phyloP scores from a whole-genome alignment of 1,139 yeast species.

The Saccharomyces hybrid region DNA sequence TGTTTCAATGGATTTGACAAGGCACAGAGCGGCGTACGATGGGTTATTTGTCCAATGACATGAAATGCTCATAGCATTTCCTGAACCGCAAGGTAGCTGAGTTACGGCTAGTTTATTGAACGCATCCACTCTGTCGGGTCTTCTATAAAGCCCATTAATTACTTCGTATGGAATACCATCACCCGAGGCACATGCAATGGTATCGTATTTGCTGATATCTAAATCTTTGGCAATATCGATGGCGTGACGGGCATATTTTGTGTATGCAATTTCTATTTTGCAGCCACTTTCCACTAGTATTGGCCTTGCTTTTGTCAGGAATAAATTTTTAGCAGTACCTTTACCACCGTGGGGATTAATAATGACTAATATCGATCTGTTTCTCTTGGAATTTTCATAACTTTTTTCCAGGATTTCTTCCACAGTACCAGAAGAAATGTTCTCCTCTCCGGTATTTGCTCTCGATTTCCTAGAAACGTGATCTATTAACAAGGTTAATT shows the following conservation, averaged over 20 bases:
- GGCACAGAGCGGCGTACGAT: slow-evolving; percentile 56
- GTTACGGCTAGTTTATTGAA: slow-evolving; percentile 63
- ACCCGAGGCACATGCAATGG: slow-evolving; percentile 87
- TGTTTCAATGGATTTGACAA: slow-evolving; percentile 61
- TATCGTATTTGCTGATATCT: slow-evolving; percentile 56
- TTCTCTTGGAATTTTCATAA: slow-evolving; percentile 35
- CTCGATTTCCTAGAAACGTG: slow-evolving; percentile 1
- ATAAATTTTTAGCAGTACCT: slow-evolving; percentile 63
- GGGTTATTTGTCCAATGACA: slow-evolving; percentile 71
- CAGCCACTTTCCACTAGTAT: slow-evolving; percentile 64
- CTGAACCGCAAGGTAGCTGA: slow-evolving; percentile 93
- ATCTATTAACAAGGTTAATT: slow-evolving; percentile 1
- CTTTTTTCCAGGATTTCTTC: slow-evolving; percentile 35
- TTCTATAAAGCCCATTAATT: slow-evolving; percentile 67
- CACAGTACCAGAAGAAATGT: slow-evolving; percentile 18
- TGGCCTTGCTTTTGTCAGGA: slow-evolving; percentile 52
- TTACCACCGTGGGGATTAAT: slow-evolving; percentile 89
- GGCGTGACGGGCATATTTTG: slow-evolving; percentile 70
- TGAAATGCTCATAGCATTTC: slow-evolving; percentile 83
- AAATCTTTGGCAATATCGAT: slow-evolving; percentile 54
- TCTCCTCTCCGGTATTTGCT: not conserved
- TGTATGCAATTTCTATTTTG: slow-evolving; percentile 47
- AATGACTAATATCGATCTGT: slow-evolving; percentile 53
- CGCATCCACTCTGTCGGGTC: slow-evolving; percentile 56
- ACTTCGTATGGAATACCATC: slow-evolving; percentile 97